Conservation (phyloP, 495 filamentous ascomycete species). For the Talaromyces ruber region DNA sequence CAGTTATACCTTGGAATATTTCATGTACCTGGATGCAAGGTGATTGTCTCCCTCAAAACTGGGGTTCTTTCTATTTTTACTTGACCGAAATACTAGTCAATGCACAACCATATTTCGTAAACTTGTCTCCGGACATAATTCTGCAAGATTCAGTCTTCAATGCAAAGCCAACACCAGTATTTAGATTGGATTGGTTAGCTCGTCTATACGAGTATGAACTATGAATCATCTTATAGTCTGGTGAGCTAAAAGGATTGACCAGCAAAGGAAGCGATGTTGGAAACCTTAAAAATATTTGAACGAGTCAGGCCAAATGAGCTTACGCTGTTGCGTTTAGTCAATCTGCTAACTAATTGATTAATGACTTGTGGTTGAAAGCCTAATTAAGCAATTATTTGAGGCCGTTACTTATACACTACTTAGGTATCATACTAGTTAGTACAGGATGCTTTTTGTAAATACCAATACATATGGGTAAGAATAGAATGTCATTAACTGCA, state of each 20-base stretch:
- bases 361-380: background rate
- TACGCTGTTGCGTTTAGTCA: too few species aligned
- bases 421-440: background rate
- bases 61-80: too few species aligned
- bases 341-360: too few species aligned
- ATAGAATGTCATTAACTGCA: background rate
- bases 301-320: background rate
- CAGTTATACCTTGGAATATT: too few species aligned
- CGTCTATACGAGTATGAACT: background rate
- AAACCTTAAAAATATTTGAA: background rate
- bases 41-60: too few species aligned
- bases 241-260: background rate
- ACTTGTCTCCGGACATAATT: too few species aligned
- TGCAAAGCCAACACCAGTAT: too few species aligned
- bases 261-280: background rate
- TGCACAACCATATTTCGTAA: too few species aligned
- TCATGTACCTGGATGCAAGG: too few species aligned
- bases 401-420: background rate
- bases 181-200: background rate
- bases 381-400: background rate
- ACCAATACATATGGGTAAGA: background rate
- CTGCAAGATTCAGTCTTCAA: too few species aligned
- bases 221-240: background rate
- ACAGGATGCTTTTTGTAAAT: background rate
- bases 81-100: too few species aligned